Base-by-base conservation (phyloP, 2,329 filamentous ascomycete species). In the Coniella vitis region DNA sequence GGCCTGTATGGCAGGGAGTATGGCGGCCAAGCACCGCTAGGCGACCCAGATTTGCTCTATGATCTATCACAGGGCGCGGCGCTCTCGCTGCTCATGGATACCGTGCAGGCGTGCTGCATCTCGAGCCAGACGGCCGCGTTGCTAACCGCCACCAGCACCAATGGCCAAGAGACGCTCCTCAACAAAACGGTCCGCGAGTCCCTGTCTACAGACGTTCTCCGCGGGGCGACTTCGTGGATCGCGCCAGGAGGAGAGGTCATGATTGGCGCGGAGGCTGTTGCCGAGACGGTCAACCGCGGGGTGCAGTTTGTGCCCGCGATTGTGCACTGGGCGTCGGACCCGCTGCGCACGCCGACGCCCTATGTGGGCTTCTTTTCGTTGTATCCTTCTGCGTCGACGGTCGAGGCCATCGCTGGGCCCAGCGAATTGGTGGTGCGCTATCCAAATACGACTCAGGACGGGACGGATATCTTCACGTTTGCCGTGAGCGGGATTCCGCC, bases 301-400 rank as follows among this genome's bases (percentile, higher is more conserved):
- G 54, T 66, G 25, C 68, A 71, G 56, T 71, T 68, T 48, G 68
- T 71, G 0, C 71, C 70, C 2, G 68, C 69, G 3, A 69, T 72
- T 31, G 69, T 70, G 1, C 70, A 73, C 54, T 73, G 70, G 70
- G 69, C 69, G 9, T 60, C 64, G 1, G 69, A 73, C 44, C 60
- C 63, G 12, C 41, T 45, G 0, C 68, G 69, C 41, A 65, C 56
- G 21, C 65, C 69, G 0, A 67, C 61, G 31, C 68, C 68, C 0
- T 68, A 69, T 49, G 60, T 61, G 35, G 63, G 62, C 7, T 69
- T 68, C 49, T 69, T 71, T 55, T 61, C 60, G 19, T 56, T 71
- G 19, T 71, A 68, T 46, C 69, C 71, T 0, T 65, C 64, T 0
- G 69, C 71, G 0, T 68, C 69, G 7, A 70, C 69, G 4, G 63